These are phyloP conservation scores for Candida maesae DNA, from an alignment of 805 yeast genomes.

Conservation along the genomic window DNA sequence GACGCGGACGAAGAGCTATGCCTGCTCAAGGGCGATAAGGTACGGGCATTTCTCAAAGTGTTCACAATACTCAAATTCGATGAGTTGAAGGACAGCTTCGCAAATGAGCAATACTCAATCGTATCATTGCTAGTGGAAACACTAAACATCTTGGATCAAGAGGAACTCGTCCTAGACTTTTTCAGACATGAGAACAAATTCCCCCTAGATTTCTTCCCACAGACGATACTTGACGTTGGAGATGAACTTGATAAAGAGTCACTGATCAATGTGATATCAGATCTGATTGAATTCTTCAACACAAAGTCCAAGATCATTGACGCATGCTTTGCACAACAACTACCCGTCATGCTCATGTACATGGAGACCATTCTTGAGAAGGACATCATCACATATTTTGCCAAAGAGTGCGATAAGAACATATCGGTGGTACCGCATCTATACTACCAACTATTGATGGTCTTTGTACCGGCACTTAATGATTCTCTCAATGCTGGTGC, in stretches of 20 bases:
- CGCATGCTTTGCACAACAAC: constrained; percentile 34
- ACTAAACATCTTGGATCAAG: constrained; percentile 31
- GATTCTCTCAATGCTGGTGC: constrained; percentile 36
- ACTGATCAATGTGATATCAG: constrained; percentile 24
- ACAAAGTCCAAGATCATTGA: constrained; percentile 36
- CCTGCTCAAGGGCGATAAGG: constrained; percentile 4
- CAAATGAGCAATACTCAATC: constrained; percentile 20
- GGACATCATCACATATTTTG: constrained; percentile 27
- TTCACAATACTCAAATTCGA: constrained; percentile 21
- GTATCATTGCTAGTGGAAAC: constrained; percentile 24
- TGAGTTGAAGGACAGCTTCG: constrained; percentile 19
- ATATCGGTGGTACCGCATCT: constrained; percentile 30
- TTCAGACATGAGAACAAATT: constrained; percentile 36
- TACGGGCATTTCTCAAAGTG: constrained; percentile 11
- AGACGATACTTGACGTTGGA: constrained; percentile 24
- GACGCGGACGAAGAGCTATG: constrained; percentile 19
- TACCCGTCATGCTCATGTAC: constrained; percentile 36
- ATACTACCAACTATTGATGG: constrained; percentile 27
- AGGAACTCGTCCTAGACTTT: constrained; percentile 35
- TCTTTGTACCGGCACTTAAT: constrained; percentile 34
- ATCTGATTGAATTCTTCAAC: constrained; percentile 31
- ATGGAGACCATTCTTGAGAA: constrained; percentile 38
- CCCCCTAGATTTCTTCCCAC: constrained; percentile 29
- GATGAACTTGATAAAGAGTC: constrained; percentile 22
- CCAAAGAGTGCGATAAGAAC: constrained; percentile 24